These are phyloP conservation scores for Mycotypha africana DNA, from an alignment of 371 early-diverging fungal species.

Conservation along the genomic window DNA sequence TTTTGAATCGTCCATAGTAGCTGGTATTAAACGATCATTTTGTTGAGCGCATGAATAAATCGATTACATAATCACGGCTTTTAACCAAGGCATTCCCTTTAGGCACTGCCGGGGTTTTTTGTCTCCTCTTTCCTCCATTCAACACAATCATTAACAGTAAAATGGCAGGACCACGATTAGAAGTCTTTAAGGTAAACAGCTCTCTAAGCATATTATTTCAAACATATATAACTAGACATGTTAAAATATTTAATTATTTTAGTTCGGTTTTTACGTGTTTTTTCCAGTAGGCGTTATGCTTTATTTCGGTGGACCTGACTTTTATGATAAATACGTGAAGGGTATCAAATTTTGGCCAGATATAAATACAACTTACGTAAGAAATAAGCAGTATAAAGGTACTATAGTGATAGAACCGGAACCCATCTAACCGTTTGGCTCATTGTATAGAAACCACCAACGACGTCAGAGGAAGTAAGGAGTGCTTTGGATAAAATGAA, in stretches of 20 bases:
- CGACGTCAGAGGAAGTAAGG: conserved; percentile 37
- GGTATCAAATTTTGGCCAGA: conserved; percentile 50
- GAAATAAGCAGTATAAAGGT: not conserved
- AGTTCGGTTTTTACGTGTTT: conserved; percentile 55
- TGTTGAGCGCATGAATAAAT: too few relatives aligned
- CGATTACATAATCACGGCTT: too few relatives aligned
- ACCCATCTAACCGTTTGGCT: not conserved
- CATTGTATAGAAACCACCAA: conserved; percentile 37
- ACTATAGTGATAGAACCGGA: not conserved
- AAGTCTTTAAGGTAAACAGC: conserved; percentile 38
- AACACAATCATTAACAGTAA: too few relatives aligned
- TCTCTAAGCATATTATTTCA: not conserved
- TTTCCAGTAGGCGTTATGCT: conserved; percentile 50
- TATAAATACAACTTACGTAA: conserved; percentile 37
- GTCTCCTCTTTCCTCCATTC: too few relatives aligned
- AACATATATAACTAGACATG: too few relatives aligned
- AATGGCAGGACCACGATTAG: conserved; percentile 49
- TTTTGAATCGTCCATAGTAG: too few relatives aligned
- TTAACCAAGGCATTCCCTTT: too few relatives aligned
- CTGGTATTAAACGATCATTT: too few relatives aligned
- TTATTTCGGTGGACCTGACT: conserved; percentile 52
- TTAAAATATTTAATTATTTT: not conserved
- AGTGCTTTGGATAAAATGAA: conserved; percentile 35
- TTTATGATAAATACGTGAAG: conserved; percentile 45
- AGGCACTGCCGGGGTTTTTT: too few relatives aligned